Conservation (phyloP, 495 filamentous ascomycete genomes). For the Hypoxylon rickii region DNA sequence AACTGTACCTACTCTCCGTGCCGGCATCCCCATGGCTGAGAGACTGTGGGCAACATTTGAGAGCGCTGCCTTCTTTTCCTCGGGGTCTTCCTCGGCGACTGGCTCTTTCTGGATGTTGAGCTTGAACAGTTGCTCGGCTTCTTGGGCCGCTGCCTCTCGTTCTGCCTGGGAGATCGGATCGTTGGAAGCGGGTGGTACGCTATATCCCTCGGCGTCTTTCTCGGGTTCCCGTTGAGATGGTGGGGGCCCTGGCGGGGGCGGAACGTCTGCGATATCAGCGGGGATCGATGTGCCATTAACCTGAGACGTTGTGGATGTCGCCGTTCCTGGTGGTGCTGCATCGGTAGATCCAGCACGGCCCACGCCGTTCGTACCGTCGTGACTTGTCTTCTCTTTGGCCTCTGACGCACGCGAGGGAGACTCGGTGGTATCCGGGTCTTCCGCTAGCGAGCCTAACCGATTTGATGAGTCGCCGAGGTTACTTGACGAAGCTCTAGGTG, state of each 20-base stretch:
- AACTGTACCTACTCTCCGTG: conserved; percentile 73
- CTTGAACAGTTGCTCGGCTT: conserved; percentile 78
- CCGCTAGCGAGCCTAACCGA: conserved; percentile 55
- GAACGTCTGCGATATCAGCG: conserved; percentile 48
- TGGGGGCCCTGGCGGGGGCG: conserved; percentile 52
- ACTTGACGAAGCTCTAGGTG: conserved; percentile 57
- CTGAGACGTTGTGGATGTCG: conserved; percentile 37
- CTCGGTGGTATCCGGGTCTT: conserved; percentile 47
- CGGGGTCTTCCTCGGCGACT: conserved; percentile 87
- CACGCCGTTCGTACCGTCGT: conserved; percentile 52
- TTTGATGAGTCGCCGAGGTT: conserved; percentile 59
- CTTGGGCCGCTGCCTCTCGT: conserved; percentile 69
- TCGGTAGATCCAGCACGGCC: conserved; percentile 38
- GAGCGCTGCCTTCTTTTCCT: conserved; percentile 80
- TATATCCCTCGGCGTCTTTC: conserved; percentile 70
- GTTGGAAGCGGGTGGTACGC: conserved; percentile 65
- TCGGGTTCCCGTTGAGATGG: conserved; percentile 49
- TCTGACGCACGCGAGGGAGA: conserved; percentile 35
- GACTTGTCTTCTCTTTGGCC: conserved; percentile 40
- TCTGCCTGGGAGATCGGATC: conserved; percentile 87
- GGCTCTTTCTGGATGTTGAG: conserved; percentile 91
- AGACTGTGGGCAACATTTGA: conserved; percentile 91
- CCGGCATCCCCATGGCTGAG: conserved; percentile 57
- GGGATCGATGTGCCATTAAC: conserved; percentile 45
- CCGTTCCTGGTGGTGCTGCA: conserved; percentile 23